These are phyloP conservation scores for Coffea canephora DNA, from an alignment of 257 asterid species.

Conservation along the genomic window DNA sequence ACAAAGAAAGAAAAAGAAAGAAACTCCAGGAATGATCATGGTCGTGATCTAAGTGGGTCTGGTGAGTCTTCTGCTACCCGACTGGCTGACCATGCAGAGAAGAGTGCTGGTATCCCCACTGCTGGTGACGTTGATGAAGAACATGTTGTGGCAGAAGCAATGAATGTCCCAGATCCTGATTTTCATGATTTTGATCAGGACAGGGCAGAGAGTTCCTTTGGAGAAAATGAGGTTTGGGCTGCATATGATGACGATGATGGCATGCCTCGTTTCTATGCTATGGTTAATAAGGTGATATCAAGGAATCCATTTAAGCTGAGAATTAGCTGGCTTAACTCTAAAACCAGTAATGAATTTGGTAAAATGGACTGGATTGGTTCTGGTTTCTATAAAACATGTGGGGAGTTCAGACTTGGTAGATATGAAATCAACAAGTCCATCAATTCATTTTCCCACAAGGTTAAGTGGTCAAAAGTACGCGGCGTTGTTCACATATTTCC, in stretches of 20 bases:
- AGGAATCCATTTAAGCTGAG: slow-evolving; percentile 65
- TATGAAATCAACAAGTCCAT: slow-evolving; percentile 43
- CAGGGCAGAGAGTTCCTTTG: slow-evolving; percentile 54
- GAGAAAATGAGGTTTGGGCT: slow-evolving; percentile 82
- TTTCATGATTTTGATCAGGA: slow-evolving; percentile 73
- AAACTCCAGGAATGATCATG: slow-evolving; percentile 19
- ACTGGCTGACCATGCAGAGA: slow-evolving; percentile 24
- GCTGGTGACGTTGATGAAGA: slow-evolving; percentile 29
- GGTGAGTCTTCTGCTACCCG: slow-evolving; percentile 31
- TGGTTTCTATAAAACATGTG: slow-evolving; percentile 75
- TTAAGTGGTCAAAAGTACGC: slow-evolving; percentile 54
- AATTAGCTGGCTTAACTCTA: slow-evolving; percentile 79
- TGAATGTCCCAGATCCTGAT: slow-evolving; percentile 85
- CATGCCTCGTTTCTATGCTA: slow-evolving; percentile 84
- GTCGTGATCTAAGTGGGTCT: slow-evolving; percentile 35
- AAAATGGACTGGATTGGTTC: slow-evolving; percentile 58
- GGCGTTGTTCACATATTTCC: slow-evolving; percentile 61
- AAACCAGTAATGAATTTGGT: slow-evolving; percentile 58
- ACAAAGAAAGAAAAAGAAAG: slow-evolving; percentile 29
- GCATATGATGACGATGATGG: slow-evolving; percentile 75
- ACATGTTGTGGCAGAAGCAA: slow-evolving; percentile 27
- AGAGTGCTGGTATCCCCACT: slow-evolving; percentile 19
- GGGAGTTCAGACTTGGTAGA: slow-evolving; percentile 70
- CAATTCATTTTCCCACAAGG: slow-evolving; percentile 69
- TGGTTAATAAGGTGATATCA: slow-evolving; percentile 58